Conservation (phyloP, 2,329 filamentous ascomycete species). For the Penicillium polonicum region DNA sequence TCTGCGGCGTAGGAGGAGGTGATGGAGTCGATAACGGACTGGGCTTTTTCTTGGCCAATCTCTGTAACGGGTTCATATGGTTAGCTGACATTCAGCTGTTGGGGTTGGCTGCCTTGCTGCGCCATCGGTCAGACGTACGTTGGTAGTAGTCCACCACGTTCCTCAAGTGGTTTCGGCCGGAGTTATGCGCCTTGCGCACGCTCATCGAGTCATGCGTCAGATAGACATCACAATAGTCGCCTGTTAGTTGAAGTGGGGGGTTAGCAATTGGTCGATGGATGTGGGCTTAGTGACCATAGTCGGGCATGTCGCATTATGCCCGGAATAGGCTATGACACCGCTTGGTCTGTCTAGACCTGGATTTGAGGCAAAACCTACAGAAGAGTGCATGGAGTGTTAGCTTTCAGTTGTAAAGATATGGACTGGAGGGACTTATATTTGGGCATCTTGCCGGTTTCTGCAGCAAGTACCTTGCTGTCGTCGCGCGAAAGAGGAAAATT, state of each 20-base stretch:
- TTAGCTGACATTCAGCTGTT: not conserved
- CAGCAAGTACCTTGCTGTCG: conserved; percentile 19
- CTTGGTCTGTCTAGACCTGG: not conserved
- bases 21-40: conserved; percentile 97
- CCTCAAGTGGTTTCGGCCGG: conserved; percentile 90
- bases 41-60: conserved; percentile 97
- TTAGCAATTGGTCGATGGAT: conserved; percentile 10
- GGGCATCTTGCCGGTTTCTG: conserved; percentile 63
- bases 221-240: conserved; percentile 99
- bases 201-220: conserved; percentile 99
- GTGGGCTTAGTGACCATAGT: not conserved
- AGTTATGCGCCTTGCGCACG: conserved; percentile 98
- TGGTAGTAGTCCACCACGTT: conserved; percentile 99
- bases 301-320: conserved; percentile 3
- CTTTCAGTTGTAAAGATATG: conserved; percentile 8
- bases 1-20: conserved; percentile 93
- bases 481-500: conserved; percentile 24
- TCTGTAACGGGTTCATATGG: conserved; percentile 54
- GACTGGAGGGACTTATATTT: conserved; percentile 67
- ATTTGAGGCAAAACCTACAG: conserved; percentile 51
- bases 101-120: not conserved
- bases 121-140: conserved; percentile 52
- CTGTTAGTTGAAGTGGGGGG: conserved; percentile 26
- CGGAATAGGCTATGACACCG: conserved; percentile 4
- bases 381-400: conserved; percentile 62